Evolutionary conservation across 2,329 filamentous ascomycete species (phyloP).

Genomic region (Pseudogymnoascus sp.): DNA sequence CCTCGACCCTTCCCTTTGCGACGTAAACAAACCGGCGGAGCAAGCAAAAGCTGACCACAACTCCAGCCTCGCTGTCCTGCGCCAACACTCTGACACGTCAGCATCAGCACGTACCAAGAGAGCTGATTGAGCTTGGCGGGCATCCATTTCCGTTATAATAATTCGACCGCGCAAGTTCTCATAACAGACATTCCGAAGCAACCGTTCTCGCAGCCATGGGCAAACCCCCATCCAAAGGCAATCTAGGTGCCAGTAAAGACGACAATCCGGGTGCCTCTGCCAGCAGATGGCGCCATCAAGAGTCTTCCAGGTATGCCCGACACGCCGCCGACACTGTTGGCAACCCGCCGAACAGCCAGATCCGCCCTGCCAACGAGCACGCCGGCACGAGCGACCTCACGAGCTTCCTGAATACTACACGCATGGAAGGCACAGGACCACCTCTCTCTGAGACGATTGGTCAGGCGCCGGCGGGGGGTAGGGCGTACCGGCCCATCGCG

Average conservation of each 20-base stretch:
- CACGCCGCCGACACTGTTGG: constrained; percentile 31
- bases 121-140: neutral
- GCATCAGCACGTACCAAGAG: neutral
- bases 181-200: constrained; percentile 21
- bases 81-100: neutral
- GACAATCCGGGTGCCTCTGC: constrained; percentile 45
- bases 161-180: neutral
- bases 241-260: constrained; percentile 32
- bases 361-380: constrained; percentile 32
- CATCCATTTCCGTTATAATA: neutral
- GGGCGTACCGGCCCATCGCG: constrained; percentile 41
- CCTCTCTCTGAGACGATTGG: neutral
- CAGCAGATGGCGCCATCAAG: constrained; percentile 55
- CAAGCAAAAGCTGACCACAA: neutral
- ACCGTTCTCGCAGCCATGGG: constrained; percentile 22
- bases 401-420: constrained; percentile 46
- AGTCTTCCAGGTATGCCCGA: constrained; percentile 47
- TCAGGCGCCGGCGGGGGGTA: constrained; percentile 14
- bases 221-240: constrained; percentile 15
- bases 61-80: neutral
- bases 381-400: constrained; percentile 43
- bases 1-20: neutral
- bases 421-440: constrained; percentile 30
- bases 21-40: neutral
- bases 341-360: constrained; percentile 21